A percentile compares a stretch with the other conserved stretches of the same genome.
These are phyloP conservation scores for Metschnikowia picachoensis DNA, from an alignment of 805 yeast species.

Conservation along the genomic window DNA sequence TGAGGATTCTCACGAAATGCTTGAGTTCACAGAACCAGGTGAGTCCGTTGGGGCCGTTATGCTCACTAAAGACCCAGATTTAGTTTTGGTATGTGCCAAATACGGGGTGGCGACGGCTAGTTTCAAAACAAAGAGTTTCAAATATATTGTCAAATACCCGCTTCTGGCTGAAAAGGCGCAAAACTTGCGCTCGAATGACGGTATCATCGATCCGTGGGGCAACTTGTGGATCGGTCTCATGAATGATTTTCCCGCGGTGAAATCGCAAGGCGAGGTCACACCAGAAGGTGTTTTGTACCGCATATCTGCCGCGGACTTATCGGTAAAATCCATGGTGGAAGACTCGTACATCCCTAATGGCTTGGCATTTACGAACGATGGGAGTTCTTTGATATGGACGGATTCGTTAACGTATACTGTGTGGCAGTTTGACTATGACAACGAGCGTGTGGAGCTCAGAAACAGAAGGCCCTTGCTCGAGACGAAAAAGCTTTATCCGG, in stretches of 20 bases:
- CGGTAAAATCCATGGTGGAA: constrained; percentile 30
- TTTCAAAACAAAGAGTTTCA: constrained; percentile 33
- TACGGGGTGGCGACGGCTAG: constrained; percentile 59
- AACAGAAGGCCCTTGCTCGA: constrained; percentile 27
- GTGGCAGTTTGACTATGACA: constrained; percentile 38
- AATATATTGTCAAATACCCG: constrained; percentile 41
- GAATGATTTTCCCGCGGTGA: constrained; percentile 45
- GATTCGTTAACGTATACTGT: constrained; percentile 34
- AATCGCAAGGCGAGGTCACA: constrained; percentile 24
- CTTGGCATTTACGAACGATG: constrained; percentile 31
- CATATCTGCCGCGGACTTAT: constrained; percentile 29
- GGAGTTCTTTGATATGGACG: constrained; percentile 36
- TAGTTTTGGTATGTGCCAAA: constrained; percentile 58
- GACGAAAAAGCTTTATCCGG: constrained; percentile 16
- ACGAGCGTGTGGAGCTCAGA: constrained; percentile 23
- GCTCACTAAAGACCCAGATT: constrained; percentile 49
- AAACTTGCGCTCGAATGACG: constrained; percentile 65
- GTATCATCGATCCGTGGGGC: constrained; percentile 73
- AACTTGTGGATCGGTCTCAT: constrained; percentile 79
- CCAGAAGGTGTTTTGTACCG: constrained; percentile 50
- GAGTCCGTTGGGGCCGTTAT: constrained; percentile 70
- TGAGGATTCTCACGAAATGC: constrained; percentile 31
- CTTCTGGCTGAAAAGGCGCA: constrained; percentile 20
- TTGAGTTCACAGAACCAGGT: constrained; percentile 33
- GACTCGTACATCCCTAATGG: constrained; percentile 65